phyloP scores from a whole-genome alignment of 208 protist species.

The Lotmaria passim region DNA sequence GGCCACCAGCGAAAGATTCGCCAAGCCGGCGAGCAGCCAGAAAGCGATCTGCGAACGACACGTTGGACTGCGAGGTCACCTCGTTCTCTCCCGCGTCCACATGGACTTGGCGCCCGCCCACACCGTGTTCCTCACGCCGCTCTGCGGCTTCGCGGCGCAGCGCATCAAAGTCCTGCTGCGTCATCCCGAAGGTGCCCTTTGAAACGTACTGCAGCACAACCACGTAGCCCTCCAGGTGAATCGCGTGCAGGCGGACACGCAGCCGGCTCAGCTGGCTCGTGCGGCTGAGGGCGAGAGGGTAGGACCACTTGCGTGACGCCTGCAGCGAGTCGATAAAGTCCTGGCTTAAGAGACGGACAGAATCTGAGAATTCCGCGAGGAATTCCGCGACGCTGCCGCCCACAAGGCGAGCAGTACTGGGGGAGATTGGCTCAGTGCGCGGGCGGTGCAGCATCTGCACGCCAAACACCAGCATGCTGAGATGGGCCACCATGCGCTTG shows the following conservation, averaged over 20 bases:
- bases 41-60: slow-evolving; percentile 40
- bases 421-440: slow-evolving; percentile 10
- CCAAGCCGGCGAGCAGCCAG: slow-evolving; percentile 23
- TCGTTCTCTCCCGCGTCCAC: neutral
- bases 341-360: slow-evolving; percentile 31
- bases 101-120: neutral
- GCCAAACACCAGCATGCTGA: slow-evolving; percentile 41
- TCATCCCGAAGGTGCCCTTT: slow-evolving; percentile 24
- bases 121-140: neutral
- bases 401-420: slow-evolving; percentile 13
- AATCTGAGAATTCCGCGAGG: slow-evolving; percentile 33
- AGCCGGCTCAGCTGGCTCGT: slow-evolving; percentile 39
- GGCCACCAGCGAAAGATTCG: neutral
- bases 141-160: slow-evolving; percentile 17
- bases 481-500: slow-evolving; percentile 29
- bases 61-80: slow-evolving; percentile 3
- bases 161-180: slow-evolving; percentile 28
- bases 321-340: slow-evolving; percentile 50
- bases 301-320: slow-evolving; percentile 38
- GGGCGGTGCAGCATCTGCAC: slow-evolving; percentile 44
- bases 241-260: slow-evolving; percentile 29
- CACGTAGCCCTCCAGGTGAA: slow-evolving; percentile 40
- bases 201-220: slow-evolving; percentile 23
- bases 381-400: slow-evolving; percentile 31
- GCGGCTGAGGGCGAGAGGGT: slow-evolving; percentile 28